Base-by-base conservation (phyloP, 345 rosid species). In the Eucalyptus curtisii region DNA sequence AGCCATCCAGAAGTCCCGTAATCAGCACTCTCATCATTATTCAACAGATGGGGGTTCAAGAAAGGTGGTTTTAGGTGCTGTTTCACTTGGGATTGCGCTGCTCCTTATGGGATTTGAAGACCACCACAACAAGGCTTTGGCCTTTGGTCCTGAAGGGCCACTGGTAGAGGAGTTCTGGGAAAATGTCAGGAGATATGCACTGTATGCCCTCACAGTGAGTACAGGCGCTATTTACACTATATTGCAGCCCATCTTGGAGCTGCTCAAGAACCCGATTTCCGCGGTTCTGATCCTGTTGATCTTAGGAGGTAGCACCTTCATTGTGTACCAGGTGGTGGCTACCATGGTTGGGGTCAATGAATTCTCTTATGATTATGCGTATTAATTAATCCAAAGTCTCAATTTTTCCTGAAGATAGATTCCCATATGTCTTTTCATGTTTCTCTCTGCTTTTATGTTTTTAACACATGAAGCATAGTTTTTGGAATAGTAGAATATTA, bases 131-230 rank as follows among this genome's bases (percentile, higher is more conserved):
- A 95, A 93, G 92, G 99, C 98, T 10, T 45, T 94, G 93, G 99
- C 98, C 25, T 88, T 97, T 15, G 99, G 99, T 5, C 99, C 99
- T 8, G 98, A 95, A 89, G 99, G 99, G 76, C 99, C 98, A 42
- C 55, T 98, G 57, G 89, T 93, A 91, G 99, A 98, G 92, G 99
- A 96, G 92, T 96, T 98, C 88, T 98, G 99, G 99, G 99, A 98
- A 86, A 98, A 97, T 89, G 98, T 98, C 42, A 96, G 98, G 94
- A 94, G 99, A 90, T 96, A 98, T 82, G 99, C 92, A 15, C 96
- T 98, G 59, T 98, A 98, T 89, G 99, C 99, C 48, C 94, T 98
- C 12, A 97, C 99, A 3, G 99, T 96, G 57, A 97, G 99, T 44
- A 94, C 99, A 0, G 99, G 99, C 71, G 98, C 99, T 16, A 90